Percentiles rank a stretch among this genome's conserved stretches.
Evolutionary conservation across 805 yeast genomes (phyloP).

Genomic region (Monosporozyma servazzii): DNA sequence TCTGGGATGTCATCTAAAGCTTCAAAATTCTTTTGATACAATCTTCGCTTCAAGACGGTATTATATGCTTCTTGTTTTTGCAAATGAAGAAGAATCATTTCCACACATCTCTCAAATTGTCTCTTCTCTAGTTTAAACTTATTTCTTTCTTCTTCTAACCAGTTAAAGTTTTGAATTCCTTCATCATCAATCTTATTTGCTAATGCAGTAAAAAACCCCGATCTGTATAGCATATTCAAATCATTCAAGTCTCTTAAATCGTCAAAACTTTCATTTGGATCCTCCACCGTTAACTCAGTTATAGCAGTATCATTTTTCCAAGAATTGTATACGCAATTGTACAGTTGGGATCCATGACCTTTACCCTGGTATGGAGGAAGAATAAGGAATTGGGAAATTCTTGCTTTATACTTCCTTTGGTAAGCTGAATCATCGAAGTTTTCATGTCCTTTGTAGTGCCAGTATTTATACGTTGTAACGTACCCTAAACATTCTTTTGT

Average conservation of each 20-base stretch:
- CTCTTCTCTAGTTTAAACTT: slow-evolving; percentile 58
- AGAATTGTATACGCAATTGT: slow-evolving; percentile 41
- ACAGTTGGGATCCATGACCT: slow-evolving; percentile 63
- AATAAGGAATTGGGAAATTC: slow-evolving; percentile 79
- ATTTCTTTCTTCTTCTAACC: slow-evolving; percentile 34
- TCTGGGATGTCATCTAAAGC: slow-evolving; percentile 58
- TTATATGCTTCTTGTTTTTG: slow-evolving; percentile 26
- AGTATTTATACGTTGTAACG: slow-evolving; percentile 74
- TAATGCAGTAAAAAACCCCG: slow-evolving; percentile 28
- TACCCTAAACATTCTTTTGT: slow-evolving; percentile 58
- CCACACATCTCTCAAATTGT: slow-evolving; percentile 69
- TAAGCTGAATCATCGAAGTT: slow-evolving; percentile 19
- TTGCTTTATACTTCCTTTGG: slow-evolving; percentile 39
- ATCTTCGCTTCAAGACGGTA: slow-evolving; percentile 34
- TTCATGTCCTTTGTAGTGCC: slow-evolving; percentile 50
- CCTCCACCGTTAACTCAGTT: slow-evolving; percentile 79
- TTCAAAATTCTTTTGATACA: slow-evolving; percentile 72
- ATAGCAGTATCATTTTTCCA: slow-evolving; percentile 50
- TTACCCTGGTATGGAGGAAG: slow-evolving; percentile 76
- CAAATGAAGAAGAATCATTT: slow-evolving; percentile 50
- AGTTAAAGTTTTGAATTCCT: slow-evolving; percentile 16
- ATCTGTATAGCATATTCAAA: slow-evolving; percentile 38
- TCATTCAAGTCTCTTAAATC: slow-evolving; percentile 82
- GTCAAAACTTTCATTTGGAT: slow-evolving; percentile 88
- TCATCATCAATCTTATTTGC: slow-evolving; percentile 19